Base-by-base conservation (phyloP, 2,329 filamentous ascomycete genomes). In the Arthroderma sp. region DNA sequence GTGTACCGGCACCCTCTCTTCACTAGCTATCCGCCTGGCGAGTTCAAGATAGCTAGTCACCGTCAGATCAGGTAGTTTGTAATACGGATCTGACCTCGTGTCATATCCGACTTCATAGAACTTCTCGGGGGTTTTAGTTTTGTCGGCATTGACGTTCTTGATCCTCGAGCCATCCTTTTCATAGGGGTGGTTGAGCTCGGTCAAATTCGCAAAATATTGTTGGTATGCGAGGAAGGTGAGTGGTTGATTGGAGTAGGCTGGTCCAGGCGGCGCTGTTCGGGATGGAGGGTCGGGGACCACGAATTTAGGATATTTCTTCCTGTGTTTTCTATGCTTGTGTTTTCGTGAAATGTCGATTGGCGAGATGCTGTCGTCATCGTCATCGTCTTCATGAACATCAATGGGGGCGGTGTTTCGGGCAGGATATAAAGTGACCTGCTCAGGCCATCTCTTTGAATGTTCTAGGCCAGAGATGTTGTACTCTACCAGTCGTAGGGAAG, bases 161-260 rank as follows among this genome's bases (percentile, higher is more conserved):
- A 78, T 13, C 5, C 17, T n/a, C 15, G 17, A 51, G 15, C 8
- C 3, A 2, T 8, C 5, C 5, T 33, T 7, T 69, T 66, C 17
- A 63, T 64, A 38, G 19, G 87, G 81, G 64, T 90, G 87, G 73
- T 97, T 94, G 72, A 95, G 85, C 59, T 82, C 75, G 0, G 91
- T 97, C n/a, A 98, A 75, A 69, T 98, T 98, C 60, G 91, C 90
- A 70, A 83, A 96, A 71, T 94, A 96, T 66, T 98, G 93, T 2
- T 83, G 89, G 70, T 89, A 96, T 4, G 88, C 83, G 2, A 86
- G 78, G 61, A 91, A 77, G 0, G 88, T 87, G 38, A 97, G 76
- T 0, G 88, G 77, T 68, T 98, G 93, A 6, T 86, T 83, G 19
- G 85, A 89, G 71, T 98, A 97, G 6, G 88, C 93, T 0, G 93